phyloP scores from a whole-genome alignment of 352 stramenopile genomes.

The Globisporangium emineosum region DNA sequence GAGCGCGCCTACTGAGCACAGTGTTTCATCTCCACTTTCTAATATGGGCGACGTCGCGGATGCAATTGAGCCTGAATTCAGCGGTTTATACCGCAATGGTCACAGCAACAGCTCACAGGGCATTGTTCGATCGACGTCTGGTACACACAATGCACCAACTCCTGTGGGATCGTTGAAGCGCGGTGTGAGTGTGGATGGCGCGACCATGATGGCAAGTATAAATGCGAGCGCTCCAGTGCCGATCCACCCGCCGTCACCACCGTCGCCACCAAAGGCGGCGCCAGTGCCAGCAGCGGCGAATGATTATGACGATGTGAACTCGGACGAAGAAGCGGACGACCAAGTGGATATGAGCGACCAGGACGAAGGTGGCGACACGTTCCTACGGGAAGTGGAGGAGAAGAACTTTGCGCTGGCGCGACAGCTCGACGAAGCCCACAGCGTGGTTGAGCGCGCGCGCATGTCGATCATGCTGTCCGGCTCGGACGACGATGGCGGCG shows the following conservation, averaged over 20 bases:
- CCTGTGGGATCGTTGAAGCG: conserved; percentile 30
- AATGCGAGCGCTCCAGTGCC: conserved; percentile 17
- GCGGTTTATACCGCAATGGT: conserved; percentile 27
- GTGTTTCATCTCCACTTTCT: conserved; percentile 25
- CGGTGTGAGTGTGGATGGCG: conserved; percentile 30
- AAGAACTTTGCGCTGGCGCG: conserved; percentile 84
- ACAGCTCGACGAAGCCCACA: conserved; percentile 80
- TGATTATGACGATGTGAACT: conserved; percentile 79
- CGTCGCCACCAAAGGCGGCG: conserved; percentile 25
- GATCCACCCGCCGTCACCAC: conserved; percentile 16
- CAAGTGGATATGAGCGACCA: conserved; percentile 67
- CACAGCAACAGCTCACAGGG: conserved; percentile 24
- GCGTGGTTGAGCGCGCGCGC: conserved; percentile 76
- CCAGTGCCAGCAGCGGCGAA: conserved; percentile 38
- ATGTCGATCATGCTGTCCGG: conserved; percentile 86
- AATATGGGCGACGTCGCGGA: conserved; percentile 40
- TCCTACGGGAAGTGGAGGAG: conserved; percentile 75
- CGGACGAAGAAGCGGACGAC: conserved; percentile 78
- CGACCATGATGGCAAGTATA: conserved; percentile 20
- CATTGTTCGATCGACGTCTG: conserved; percentile 13
- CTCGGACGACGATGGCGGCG: conserved; percentile 66
- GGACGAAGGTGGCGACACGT: conserved; percentile 40
- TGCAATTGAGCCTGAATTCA: conserved; percentile 18
- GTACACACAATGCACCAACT: conserved; percentile 6
- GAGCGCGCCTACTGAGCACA: background rate